Evolutionary conservation across 345 rosid genomes (phyloP).

Genomic region (Eucalyptus pauciflora): DNA sequence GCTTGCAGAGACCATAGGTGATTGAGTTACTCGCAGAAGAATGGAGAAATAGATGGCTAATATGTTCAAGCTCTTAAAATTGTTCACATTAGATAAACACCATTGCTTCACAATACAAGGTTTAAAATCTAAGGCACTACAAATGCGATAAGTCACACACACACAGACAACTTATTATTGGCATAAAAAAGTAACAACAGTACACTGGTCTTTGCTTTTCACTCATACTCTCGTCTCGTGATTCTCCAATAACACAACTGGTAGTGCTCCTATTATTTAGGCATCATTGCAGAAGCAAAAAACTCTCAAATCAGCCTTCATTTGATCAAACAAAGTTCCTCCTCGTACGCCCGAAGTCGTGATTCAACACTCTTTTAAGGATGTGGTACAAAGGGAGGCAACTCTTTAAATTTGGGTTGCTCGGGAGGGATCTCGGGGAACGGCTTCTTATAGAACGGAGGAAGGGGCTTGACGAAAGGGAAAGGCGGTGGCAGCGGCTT

Average conservation of each 20-base stretch:
- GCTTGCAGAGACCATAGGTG: neutral
- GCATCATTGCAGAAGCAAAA: neutral
- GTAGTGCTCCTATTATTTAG: neutral
- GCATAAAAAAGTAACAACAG: neutral
- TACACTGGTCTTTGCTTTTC: neutral
- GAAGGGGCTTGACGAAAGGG: slow-evolving; percentile 13
- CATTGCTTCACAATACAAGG: neutral
- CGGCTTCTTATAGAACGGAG: slow-evolving; percentile 23
- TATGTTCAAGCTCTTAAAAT: neutral
- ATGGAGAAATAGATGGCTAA: neutral
- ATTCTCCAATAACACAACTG: neutral
- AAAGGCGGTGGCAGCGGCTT: slow-evolving; percentile 1
- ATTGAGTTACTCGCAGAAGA: neutral
- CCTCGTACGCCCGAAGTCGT: neutral
- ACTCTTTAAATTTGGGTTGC: slow-evolving; percentile 36
- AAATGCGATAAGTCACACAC: neutral
- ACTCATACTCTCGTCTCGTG: neutral
- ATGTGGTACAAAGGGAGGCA: slow-evolving; percentile 28
- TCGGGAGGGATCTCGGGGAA: slow-evolving; percentile 28
- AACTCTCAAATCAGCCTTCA: neutral
- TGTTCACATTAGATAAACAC: neutral
- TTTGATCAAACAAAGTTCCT: neutral
- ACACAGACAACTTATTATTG: neutral
- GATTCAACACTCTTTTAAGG: neutral
- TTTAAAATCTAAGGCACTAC: neutral